Evolutionary conservation across 2,329 filamentous ascomycete species (phyloP), one percentile per base, ranked within the genome.

Genomic region (Aspergillus neotritici): DNA sequence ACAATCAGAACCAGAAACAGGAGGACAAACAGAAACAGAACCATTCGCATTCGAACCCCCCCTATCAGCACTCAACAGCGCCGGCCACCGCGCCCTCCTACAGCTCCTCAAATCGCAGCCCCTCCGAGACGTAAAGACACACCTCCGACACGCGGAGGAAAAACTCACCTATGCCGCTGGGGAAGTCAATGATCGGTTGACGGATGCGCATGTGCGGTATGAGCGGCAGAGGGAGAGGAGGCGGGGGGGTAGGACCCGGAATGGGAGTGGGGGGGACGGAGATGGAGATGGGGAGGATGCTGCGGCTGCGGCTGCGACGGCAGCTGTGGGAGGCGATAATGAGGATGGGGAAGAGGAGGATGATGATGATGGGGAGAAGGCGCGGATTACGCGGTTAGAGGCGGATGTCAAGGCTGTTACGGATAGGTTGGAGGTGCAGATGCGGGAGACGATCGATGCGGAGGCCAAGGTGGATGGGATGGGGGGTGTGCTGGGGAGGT

Each of bases 361-460:
- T 7, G 50, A 48, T 5, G 54, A 58, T 4, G 56, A 59, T 2
- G 59, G 66, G 1, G 67, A 69, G 2, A 61, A 65, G 12, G 62
- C 66, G 31, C 66, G 69, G 15, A 58, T 77, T 35, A 60, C 63
- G 8, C 59, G 67, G 25, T 64, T 70, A 12, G 66, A 71, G 43
- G 61, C 65, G 14, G 67, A 71, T 43, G 77, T 81, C 2, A 65
- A 73, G 12, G 60, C 63, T 3, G 65, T 78, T 52, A 83, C 79
- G 1, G 60, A 63, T 21, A 68, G 71, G 39, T 69, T 84, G 56
- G 82, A 86, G 51, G 68, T 74, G 55, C 70, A 67, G 35, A 73
- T 84, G 56, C 72, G 81, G 12, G 66, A 71, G 10, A 61, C 79
- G 37, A 76, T 85, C 46, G 82, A 86, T 61, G 69, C 70, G 7